Evolutionary conservation across 192 early-diverging fungal species (phyloP).

Genomic region (Obelidium mucronatum): DNA sequence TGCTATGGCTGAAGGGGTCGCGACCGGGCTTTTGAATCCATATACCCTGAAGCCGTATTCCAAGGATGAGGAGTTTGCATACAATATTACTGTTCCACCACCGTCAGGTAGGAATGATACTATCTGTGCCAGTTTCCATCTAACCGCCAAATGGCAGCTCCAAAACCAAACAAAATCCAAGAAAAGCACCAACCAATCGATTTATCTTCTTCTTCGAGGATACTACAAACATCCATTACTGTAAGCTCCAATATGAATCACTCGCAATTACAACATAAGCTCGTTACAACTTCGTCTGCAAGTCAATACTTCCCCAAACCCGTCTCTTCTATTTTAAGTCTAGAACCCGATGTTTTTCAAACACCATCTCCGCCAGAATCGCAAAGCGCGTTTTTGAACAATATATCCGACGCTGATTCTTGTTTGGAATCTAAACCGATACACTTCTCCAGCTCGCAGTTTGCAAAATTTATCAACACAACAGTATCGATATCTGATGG

Average conservation of each 20-base stretch:
- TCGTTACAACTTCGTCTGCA: too few relatives aligned
- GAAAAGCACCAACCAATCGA: not conserved
- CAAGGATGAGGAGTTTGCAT: not conserved
- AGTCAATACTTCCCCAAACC: too few relatives aligned
- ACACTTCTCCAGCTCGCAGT: not conserved
- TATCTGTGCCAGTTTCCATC: not conserved
- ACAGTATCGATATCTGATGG: not conserved
- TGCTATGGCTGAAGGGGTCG: conserved; percentile 14
- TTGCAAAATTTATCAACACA: not conserved
- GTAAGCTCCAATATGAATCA: not conserved
- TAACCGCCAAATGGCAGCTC: not conserved
- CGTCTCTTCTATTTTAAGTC: not conserved
- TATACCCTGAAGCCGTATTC: conserved; percentile 20
- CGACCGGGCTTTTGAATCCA: conserved; percentile 21
- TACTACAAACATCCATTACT: not conserved
- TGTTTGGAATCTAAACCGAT: not conserved
- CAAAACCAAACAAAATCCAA: not conserved
- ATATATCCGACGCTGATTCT: not conserved
- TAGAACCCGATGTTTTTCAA: not conserved
- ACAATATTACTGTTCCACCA: not conserved
- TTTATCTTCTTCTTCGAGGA: not conserved
- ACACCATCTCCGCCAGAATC: not conserved
- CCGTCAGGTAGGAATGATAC: not conserved
- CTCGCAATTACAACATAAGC: too few relatives aligned
- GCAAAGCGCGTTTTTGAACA: not conserved